Percentiles rank a stretch among this genome's conserved stretches.
Conservation (phyloP, 495 filamentous ascomycete species). For the Podospora sp. region DNA sequence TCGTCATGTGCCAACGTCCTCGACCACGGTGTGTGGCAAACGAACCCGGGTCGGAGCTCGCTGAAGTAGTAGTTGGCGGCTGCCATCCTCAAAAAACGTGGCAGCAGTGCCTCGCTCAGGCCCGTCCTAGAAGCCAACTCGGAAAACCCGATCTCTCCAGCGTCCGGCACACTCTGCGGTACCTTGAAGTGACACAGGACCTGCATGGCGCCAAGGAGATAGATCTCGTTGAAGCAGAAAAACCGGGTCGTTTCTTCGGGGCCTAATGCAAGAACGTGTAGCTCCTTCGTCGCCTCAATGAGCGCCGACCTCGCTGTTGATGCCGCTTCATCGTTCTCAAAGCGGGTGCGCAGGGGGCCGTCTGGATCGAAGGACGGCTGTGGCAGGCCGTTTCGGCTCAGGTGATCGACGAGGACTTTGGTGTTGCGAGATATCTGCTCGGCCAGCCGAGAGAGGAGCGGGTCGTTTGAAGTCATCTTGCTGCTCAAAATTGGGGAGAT, state of each 20-base stretch:
- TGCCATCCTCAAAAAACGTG: slow-evolving; percentile 40
- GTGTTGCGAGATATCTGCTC: slow-evolving; percentile 18
- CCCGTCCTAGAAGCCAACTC: slow-evolving; percentile 31
- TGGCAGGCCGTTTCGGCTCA: slow-evolving; percentile 17
- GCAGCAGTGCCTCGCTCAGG: slow-evolving; percentile 31
- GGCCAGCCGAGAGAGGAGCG: slow-evolving; percentile 14
- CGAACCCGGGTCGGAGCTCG: slow-evolving; percentile 32
- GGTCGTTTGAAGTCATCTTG: not conserved
- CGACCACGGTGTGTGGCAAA: slow-evolving; percentile 42
- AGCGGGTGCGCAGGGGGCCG: slow-evolving; percentile 15
- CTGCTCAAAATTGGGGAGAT: not conserved
- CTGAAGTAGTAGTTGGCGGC: slow-evolving; percentile 39
- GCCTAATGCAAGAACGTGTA: slow-evolving; percentile 25
- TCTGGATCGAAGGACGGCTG: slow-evolving; percentile 23
- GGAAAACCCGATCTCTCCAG: slow-evolving; percentile 27
- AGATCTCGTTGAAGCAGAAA: slow-evolving; percentile 21
- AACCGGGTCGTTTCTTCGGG: slow-evolving; percentile 21
- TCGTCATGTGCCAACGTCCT: slow-evolving; percentile 24
- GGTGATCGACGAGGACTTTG: slow-evolving; percentile 6
- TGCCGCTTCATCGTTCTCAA: slow-evolving; percentile 2
- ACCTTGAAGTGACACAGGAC: slow-evolving; percentile 34
- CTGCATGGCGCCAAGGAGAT: slow-evolving; percentile 23
- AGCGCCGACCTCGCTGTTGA: slow-evolving; percentile 15
- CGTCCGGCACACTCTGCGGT: slow-evolving; percentile 36
- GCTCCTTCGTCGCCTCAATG: slow-evolving; percentile 25